Percentiles rank a stretch among this genome's conserved stretches.
phyloP scores from a whole-genome alignment of 1,284 basidiomycete species.

The Kwoniella shivajii region DNA sequence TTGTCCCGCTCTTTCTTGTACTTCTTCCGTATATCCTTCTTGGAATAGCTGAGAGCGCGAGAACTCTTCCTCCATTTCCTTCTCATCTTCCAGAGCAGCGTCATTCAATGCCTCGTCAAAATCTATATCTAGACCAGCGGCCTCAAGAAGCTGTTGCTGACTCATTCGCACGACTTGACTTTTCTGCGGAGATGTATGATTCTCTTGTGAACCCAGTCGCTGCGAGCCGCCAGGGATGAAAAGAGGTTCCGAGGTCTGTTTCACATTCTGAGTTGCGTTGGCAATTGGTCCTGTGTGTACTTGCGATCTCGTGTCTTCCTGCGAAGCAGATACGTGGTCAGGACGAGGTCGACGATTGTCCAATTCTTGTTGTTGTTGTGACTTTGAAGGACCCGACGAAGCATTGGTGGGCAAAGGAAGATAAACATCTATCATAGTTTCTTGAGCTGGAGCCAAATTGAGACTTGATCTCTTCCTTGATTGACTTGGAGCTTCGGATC shows the following conservation, averaged over 20 bases:
- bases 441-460: constrained; percentile 16
- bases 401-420: neutral
- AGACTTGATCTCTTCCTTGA: constrained; percentile 21
- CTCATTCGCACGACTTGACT: constrained; percentile 26
- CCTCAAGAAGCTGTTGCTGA: constrained; percentile 34
- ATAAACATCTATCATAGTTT: neutral
- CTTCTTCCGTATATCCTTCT: neutral
- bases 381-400: neutral
- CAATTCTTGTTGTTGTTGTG: neutral
- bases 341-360: neutral
- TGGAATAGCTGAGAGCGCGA: neutral
- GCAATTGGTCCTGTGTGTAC: too few relatives aligned
- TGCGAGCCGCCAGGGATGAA: constrained; percentile 2
- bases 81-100: constrained; percentile 32
- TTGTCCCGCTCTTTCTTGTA: neutral
- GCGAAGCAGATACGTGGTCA: neutral
- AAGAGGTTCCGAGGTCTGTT: too few relatives aligned
- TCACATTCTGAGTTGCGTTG: too few relatives aligned
- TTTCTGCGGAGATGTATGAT: neutral
- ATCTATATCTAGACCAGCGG: constrained; percentile 34
- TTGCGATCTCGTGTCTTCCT: neutral
- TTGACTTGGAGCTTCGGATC: constrained; percentile 3
- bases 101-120: constrained; percentile 27
- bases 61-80: constrained; percentile 20
- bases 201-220: neutral